Base-by-base conservation (phyloP, 352 stramenopile genomes). In the Phytophthora ramorum region DNA sequence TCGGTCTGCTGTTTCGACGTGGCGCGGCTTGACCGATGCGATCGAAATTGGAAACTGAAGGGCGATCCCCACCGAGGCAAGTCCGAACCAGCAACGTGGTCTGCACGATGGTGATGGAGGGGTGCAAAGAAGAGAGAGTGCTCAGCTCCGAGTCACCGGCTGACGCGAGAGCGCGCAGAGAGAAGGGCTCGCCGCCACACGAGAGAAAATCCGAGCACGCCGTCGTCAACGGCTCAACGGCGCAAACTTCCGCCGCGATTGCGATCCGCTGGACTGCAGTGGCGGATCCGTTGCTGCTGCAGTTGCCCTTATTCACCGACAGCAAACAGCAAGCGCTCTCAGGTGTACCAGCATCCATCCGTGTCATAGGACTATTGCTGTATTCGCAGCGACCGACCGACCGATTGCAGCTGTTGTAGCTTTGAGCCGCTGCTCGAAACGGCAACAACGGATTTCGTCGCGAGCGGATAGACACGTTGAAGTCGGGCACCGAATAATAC, bases 151-250 rank as follows among this genome's bases (percentile, higher is more conserved):
- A 26, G 51, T 64, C 37, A 52, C 43, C 59, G 59, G 55, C 65
- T 68, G 69, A 74, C 56, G 51, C 49, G 51, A 68, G 45, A 63
- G 51, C 58, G 48, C 48, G 19, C 32, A 63, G 43, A 59, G 45
- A 65, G 54, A 57, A 53, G 24, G 47, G 40, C 37, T 41, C 37
- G 30, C 41, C 61, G 56, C 63, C 63, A 69, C 55, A 62, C 49
- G 49, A 75, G 57, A 77, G 69, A 77, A 62, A 66, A 73, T 72
- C 52, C 68, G 63, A 13, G n/a, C 32, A 30, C 26, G 26, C 4
- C 26, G 28, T 34, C 32, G 61, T 55, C 48, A 67, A 68, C 67
- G 50, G 37, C 44, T 51, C 63, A 54, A 61, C 51, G 58, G 55
- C 54, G 61, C 44, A 75, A 75, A 67, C 61, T 63, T 64, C 44